Evolutionary conservation across 1,284 basidiomycete species (phyloP).

Genomic region (Trichosporon sp.): DNA sequence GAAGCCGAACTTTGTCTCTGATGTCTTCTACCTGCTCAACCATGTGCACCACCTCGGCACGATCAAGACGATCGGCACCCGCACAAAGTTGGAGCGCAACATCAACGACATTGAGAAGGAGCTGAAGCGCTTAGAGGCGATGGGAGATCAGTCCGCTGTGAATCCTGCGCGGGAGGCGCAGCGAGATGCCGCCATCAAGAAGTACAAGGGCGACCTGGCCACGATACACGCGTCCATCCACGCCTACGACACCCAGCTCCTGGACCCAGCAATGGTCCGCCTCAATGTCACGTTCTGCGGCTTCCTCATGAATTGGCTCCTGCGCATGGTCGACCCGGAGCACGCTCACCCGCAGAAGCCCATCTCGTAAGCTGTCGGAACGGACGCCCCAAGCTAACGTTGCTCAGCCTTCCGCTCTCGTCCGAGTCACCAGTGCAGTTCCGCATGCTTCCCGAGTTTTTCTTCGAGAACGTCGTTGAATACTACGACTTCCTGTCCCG

Average conservation of each 20-base stretch:
- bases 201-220: constrained; percentile 65
- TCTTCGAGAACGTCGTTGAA: constrained; percentile 90
- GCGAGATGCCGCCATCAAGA: constrained; percentile 55
- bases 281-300: constrained; percentile 75
- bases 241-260: constrained; percentile 76
- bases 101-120: constrained; percentile 71
- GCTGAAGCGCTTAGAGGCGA: constrained; percentile 67
- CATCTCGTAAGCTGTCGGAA: constrained; percentile 56
- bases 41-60: constrained; percentile 82
- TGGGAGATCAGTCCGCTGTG: constrained; percentile 60
- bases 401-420: constrained; percentile 74
- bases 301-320: constrained; percentile 91
- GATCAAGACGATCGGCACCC: constrained; percentile 68
- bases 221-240: constrained; percentile 63
- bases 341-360: constrained; percentile 67
- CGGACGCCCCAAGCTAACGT: not conserved
- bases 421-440: constrained; percentile 78
- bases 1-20: constrained; percentile 79
- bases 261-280: constrained; percentile 78
- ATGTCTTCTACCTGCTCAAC: constrained; percentile 83
- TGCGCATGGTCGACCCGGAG: constrained; percentile 82
- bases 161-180: constrained; percentile 55
- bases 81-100: constrained; percentile 65
- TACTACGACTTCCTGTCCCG: constrained; percentile 77
- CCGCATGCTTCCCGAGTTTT: constrained; percentile 86